Base-by-base conservation (phyloP, 805 yeast species). In the Teunomyces pallodes region DNA sequence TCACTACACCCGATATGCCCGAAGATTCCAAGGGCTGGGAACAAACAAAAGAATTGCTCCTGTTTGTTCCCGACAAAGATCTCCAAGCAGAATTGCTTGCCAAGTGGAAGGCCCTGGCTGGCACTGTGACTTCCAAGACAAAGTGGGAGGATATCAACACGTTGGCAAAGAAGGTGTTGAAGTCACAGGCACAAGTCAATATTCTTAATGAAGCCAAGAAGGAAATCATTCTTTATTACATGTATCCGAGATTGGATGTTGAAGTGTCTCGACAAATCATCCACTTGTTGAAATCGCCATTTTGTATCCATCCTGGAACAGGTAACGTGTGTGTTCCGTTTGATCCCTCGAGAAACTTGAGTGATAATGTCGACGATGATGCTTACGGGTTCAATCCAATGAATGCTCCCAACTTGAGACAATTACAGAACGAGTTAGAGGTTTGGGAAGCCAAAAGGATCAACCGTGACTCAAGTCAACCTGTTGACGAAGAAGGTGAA, bases 291-390 rank as follows among this genome's bases (percentile, higher is more conserved):
- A 94, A 94, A 64, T 87, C 97, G 1, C 99, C 99, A 13, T 94
- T 94, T 65, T 92, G 98, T 72, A 84, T 94, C 38, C 99, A 94
- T 65, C 99, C 99, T 1, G 84, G 90, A 2, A 94, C 99, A 0
- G 97, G 97, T 6, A 86, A 88, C 58, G 87, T 94, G 3, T 94
- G 98, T 80, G 96, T 94, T 6, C 97, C 98, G 0, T 86, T 81
- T 53, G 82, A 81, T 56, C 83, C 84, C 0, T 47, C 53, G 3
- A 61, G 69, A 35, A 72, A 71, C 52, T 54, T 73, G 31, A 60
- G 67, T 6, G 60, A 57, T 14, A 62, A 68, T 45, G 42, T 46
- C 20, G 68, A 64, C 2, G 75, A 72, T 50, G 77, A 70, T 48
- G 65, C 50, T 0, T 73, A 72, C 49, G 82, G 82, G 3, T 94